phyloP scores from a whole-genome alignment of 2,329 filamentous ascomycete species.

The Onygenales sp. region DNA sequence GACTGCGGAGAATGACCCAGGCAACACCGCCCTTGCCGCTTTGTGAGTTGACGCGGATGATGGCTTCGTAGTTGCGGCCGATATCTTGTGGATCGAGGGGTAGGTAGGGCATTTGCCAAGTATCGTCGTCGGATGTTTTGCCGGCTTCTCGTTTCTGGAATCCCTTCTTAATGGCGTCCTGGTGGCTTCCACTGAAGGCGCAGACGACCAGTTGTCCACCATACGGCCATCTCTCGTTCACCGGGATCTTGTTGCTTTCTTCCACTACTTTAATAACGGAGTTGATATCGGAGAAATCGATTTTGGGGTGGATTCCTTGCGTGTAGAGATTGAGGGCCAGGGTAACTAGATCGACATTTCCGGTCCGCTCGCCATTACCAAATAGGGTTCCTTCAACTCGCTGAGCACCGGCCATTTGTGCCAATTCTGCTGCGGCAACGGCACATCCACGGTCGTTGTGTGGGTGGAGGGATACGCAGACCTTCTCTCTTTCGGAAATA shows the following conservation, averaged over 20 bases:
- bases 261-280: conserved; percentile 82
- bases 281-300: conserved; percentile 88
- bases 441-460: conserved; percentile 93
- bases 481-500: conserved; percentile 74
- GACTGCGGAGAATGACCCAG: conserved; percentile 82
- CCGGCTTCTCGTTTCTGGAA: conserved; percentile 56
- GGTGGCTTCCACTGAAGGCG: conserved; percentile 84
- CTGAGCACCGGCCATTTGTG: conserved; percentile 93
- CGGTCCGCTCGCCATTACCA: conserved; percentile 89
- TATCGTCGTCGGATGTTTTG: conserved; percentile 51
- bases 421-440: conserved; percentile 80
- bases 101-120: conserved; percentile 83
- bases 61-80: conserved; percentile 91
- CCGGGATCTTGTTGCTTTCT: conserved; percentile 86
- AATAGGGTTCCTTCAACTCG: conserved; percentile 90
- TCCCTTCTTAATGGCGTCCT: conserved; percentile 93
- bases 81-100: conserved; percentile 90
- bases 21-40: conserved; percentile 89
- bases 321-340: conserved; percentile 91
- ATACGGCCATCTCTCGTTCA: conserved; percentile 83
- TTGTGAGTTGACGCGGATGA: conserved; percentile 96
- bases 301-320: conserved; percentile 71
- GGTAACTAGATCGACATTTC: conserved; percentile 91
- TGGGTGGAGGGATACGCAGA: conserved; percentile 81
- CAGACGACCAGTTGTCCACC: conserved; percentile 85